Base-by-base conservation (phyloP, 805 yeast species). In the Wickerhamiella sorbophila region DNA sequence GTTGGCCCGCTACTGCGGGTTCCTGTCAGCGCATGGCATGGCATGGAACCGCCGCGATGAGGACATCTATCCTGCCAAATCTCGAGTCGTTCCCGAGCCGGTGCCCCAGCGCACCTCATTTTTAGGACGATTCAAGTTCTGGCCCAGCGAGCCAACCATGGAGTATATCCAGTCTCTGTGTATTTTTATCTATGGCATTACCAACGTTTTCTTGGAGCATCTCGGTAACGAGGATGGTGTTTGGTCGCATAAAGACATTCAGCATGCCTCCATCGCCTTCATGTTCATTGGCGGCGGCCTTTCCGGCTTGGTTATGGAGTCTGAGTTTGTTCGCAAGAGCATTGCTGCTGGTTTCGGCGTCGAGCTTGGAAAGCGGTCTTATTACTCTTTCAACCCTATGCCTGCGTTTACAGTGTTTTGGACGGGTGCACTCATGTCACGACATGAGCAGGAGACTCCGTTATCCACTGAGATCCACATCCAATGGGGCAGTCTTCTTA, bases 381-480 rank as follows among this genome's bases (percentile, higher is more conserved):
- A 73, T 48, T 65, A 80, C 59, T 79, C 94, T 1, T 87, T 94
- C 49, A 91, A 91, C 58, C 96, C 96, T 27, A 85, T 91, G 72
- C 96, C 97, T 3, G 77, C 83, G 1, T 73, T 91, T 49, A 85
- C 93, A 2, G 82, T 91, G 27, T 91, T 83, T 63, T 91, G 95
- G 94, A 91, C 97, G 1, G 98, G 98, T 22, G 70, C 79, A 12
- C 68, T 91, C 47, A 91, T 91, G 98, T 86, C 96, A 1, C 84
- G 80, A 60, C 98, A 91, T 61, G 77, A 75, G 32, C 98, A 91
- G 61, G 81, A 87, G 4, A 78, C 91, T 1, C 66, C 58, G 41
- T 69, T 80, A 26, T 77, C 95, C 2, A 85, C 96, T 2, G 66
- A 62, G 15, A 73, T 91, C 47, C 98, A 91, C 59, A 64, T 72